Conservation (phyloP, 2,329 filamentous ascomycete genomes). For the Ilyonectria mors-panacis region DNA sequence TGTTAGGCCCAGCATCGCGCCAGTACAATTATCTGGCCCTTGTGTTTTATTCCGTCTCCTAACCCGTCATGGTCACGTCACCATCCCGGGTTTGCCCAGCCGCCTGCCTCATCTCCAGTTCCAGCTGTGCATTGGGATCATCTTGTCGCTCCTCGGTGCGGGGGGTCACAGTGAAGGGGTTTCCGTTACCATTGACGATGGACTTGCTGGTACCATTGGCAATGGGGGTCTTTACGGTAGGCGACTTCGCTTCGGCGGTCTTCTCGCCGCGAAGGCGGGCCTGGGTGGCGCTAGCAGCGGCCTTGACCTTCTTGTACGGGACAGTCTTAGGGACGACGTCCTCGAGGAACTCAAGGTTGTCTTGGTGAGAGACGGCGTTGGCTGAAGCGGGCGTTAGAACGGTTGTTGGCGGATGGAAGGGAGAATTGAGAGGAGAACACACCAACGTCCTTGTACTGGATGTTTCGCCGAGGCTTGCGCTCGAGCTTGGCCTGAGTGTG, state of each 20-base stretch:
- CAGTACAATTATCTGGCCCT: background rate
- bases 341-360: conserved; percentile 94
- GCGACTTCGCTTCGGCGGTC: conserved; percentile 44
- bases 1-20: background rate
- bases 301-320: conserved; percentile 85
- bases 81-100: conserved; percentile 56
- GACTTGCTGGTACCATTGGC: conserved; percentile 49
- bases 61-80: conserved; percentile 74
- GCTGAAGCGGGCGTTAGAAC: conserved; percentile 65
- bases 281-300: conserved; percentile 66
- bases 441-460: conserved; percentile 97
- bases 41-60: conserved; percentile 39
- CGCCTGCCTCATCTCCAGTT: conserved; percentile 68
- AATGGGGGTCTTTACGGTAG: conserved; percentile 33
- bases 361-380: conserved; percentile 86
- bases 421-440: conserved; percentile 46
- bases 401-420: background rate
- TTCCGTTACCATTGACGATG: conserved; percentile 49
- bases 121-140: conserved; percentile 68
- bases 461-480: conserved; percentile 90
- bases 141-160: conserved; percentile 49
- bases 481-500: conserved; percentile 93
- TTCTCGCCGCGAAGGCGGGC: conserved; percentile 61
- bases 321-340: conserved; percentile 92
- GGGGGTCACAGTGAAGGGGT: conserved; percentile 38